phyloP scores from a whole-genome alignment of 83 land plant species.

The Larix sibirica region DNA sequence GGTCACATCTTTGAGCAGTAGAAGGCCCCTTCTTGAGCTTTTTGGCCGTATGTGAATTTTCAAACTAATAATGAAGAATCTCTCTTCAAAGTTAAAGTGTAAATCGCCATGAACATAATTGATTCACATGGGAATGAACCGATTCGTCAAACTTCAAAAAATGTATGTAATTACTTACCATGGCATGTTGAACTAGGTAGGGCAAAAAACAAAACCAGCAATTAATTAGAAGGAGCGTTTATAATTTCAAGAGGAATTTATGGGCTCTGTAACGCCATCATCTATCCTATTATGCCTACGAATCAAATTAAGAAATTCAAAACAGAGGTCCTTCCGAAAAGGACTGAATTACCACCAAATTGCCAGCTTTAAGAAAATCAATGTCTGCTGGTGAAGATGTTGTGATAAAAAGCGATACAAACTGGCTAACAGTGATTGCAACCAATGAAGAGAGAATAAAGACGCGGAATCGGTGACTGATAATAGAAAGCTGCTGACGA shows the following conservation, averaged over 20 bases:
- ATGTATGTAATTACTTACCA: neutral
- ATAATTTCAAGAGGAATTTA: neutral
- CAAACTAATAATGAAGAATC: neutral
- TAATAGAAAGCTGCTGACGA: conserved; percentile 55
- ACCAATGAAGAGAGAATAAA: conserved; percentile 41
- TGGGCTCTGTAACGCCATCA: neutral
- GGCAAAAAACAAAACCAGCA: neutral
- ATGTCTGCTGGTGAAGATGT: conserved; percentile 30
- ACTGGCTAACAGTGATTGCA: conserved; percentile 61
- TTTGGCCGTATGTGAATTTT: neutral
- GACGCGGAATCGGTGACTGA: conserved; percentile 65
- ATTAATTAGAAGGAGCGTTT: neutral
- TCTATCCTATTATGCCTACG: neutral
- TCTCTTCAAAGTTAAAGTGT: neutral
- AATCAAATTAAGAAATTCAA: neutral
- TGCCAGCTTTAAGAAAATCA: conserved; percentile 28
- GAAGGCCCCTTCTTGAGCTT: neutral
- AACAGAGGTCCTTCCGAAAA: neutral
- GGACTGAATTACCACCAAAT: conserved; percentile 2
- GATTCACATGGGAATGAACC: neutral
- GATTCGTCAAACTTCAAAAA: neutral
- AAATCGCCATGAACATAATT: neutral
- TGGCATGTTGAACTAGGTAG: no score
- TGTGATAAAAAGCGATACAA: conserved; percentile 55
- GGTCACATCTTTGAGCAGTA: neutral